Conservation (phyloP, 805 yeast genomes). For the Candida piceae region DNA sequence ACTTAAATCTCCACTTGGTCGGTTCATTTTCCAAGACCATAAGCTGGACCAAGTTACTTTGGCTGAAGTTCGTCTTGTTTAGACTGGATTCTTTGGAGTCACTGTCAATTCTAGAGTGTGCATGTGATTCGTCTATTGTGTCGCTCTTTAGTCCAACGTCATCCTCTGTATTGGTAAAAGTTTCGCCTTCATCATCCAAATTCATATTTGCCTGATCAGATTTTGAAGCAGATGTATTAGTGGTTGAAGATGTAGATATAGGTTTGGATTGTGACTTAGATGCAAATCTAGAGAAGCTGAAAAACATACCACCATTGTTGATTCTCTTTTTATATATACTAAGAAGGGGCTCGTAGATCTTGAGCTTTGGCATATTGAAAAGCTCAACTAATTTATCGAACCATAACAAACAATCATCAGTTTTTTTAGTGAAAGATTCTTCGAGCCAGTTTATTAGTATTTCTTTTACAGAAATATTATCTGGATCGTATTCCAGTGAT, state of each 20-base stretch:
- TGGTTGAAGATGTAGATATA: conserved; percentile 4
- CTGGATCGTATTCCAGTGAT: conserved; percentile 26
- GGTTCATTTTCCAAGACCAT: conserved; percentile 45
- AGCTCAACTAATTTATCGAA: conserved; percentile 23
- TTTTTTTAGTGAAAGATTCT: conserved; percentile 7
- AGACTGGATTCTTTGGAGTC: conserved; percentile 2
- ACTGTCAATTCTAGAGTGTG: background rate
- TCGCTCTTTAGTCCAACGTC: conserved; percentile 17
- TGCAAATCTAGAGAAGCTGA: conserved; percentile 11
- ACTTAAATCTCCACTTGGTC: conserved; percentile 52
- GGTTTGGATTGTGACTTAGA: conserved; percentile 2
- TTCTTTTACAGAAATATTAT: conserved; percentile 13
- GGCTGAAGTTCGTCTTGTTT: conserved; percentile 3
- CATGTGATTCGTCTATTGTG: background rate
- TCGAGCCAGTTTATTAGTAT: conserved; percentile 22
- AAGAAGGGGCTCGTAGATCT: conserved; percentile 20
- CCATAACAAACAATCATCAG: conserved; percentile 22
- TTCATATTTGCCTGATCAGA: conserved; percentile 9
- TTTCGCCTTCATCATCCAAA: conserved; percentile 20
- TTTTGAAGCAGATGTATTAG: conserved; percentile 5
- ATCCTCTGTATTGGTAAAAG: conserved; percentile 13
- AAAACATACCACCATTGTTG: conserved; percentile 28
- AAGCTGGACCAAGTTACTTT: conserved; percentile 12
- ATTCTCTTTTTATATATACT: conserved; percentile 24
- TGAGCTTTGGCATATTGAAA: conserved; percentile 23